Percentiles rank a stretch among this genome's conserved stretches.
phyloP scores from a whole-genome alignment of 2,329 filamentous ascomycete genomes.

The Dactylellina drechsleri region DNA sequence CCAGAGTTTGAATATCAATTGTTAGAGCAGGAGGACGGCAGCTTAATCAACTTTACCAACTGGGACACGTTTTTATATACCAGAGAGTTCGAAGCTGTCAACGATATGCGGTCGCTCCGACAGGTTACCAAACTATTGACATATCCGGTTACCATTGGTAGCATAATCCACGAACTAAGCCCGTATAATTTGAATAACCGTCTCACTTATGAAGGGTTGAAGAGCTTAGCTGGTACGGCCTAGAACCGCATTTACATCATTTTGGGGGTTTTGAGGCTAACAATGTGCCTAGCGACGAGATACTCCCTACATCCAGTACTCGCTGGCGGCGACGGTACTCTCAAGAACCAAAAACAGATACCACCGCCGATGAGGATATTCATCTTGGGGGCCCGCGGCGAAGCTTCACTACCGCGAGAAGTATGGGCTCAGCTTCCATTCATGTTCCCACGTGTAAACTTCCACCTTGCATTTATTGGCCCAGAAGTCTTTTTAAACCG shows the following conservation, averaged over 20 bases:
- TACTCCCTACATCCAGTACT: constrained; percentile 92
- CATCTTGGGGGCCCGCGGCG: constrained; percentile 92
- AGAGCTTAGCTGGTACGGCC: constrained; percentile 86
- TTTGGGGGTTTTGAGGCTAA: background rate
- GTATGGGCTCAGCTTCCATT: constrained; percentile 95
- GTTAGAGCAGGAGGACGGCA: constrained; percentile 87
- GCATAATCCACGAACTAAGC: constrained; percentile 91
- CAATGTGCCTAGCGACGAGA: constrained; percentile 73
- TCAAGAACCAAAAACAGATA: constrained; percentile 74
- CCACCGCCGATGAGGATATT: constrained; percentile 92
- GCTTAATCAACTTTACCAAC: constrained; percentile 94
- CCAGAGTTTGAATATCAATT: constrained; percentile 88
- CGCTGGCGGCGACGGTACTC: constrained; percentile 66
- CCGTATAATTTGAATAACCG: constrained; percentile 84
- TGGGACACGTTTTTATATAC: constrained; percentile 98
- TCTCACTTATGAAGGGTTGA: constrained; percentile 86
- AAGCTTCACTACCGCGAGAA: constrained; percentile 92
- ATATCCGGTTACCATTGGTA: constrained; percentile 90
- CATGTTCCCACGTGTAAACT: constrained; percentile 88
- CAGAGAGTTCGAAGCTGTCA: constrained; percentile 87
- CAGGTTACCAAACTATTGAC: constrained; percentile 93
- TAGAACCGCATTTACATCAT: background rate
- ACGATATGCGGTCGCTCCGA: constrained; percentile 87
- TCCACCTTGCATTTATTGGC: constrained; percentile 93
- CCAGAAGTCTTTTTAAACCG: constrained; percentile 96